Base-by-base conservation (phyloP, 2,329 filamentous ascomycete genomes). In the Rhynchosporium agropyri region DNA sequence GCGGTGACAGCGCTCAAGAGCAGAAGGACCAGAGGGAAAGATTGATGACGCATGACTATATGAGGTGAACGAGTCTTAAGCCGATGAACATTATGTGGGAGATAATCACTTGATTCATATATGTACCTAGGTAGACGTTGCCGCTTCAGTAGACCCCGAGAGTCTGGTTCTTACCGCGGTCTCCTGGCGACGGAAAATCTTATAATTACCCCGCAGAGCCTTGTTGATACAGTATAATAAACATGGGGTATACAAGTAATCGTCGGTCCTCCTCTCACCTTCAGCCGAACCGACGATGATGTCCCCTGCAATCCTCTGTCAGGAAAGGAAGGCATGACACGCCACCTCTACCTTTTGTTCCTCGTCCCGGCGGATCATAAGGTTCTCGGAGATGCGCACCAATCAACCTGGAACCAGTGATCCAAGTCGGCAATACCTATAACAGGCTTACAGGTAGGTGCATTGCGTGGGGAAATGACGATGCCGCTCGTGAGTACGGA, bases 41-140 rank as follows among this genome's bases (percentile, higher is more conserved):
- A 45, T 28, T 60, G 53, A 61, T 71, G 56, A 67, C 55, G 67
- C 71, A 73, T 73, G 43, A 42, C 58, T 63, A 38, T 12, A 48
- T 51, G 26, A 53, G 29, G 51, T 31, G 20, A 15, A 31, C 31
- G 13, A 50, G 43, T 55, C 12, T 40, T 49, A 36, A 48, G 15
- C 26, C n/a, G 36, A 29, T 20, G 26, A 53, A 5, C 4, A 45
- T 1, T 5, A 10, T 10, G n/a, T 10, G 28, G 9, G 43, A 31
- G 3, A 38, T 15, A 48, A 4, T 56, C 28, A 20, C 36, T 42
- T 5, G 13, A 45, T 49, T 20, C 20, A 56, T 63, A 63, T 63
- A 60, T 57, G 28, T 42, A 46, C 7, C 20, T 20, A 20, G 20
- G 20, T 20, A 20, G 20, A 36, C 38, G 33, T 33, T 50, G 8